Evolutionary conservation across 768 basidiomycete species (phyloP).

Genomic region (Boletus pseudopeckii): DNA sequence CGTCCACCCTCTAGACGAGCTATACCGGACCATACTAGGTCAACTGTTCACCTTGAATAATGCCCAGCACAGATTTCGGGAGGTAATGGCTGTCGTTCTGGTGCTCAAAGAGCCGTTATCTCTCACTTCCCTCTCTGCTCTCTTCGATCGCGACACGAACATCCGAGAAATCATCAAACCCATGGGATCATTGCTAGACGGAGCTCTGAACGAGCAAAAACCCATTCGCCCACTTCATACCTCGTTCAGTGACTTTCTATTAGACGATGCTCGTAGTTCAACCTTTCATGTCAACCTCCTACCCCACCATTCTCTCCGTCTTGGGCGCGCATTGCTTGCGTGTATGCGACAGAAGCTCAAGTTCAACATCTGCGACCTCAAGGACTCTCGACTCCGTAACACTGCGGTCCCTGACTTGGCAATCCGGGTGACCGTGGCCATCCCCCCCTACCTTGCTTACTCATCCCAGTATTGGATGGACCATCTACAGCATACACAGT

Average conservation of each 20-base stretch:
- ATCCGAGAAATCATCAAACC: slow-evolving; percentile 17
- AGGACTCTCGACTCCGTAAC: slow-evolving; percentile 34
- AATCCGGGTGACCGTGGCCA: slow-evolving; percentile 16
- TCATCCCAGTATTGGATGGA: slow-evolving; percentile 37
- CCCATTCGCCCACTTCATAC: slow-evolving; percentile 32
- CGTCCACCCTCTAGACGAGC: slow-evolving; percentile 16
- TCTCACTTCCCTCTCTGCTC: slow-evolving; percentile 9
- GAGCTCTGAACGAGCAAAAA: slow-evolving; percentile 11
- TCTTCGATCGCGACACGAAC: slow-evolving; percentile 8
- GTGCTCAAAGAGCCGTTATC: slow-evolving; percentile 20
- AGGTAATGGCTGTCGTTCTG: slow-evolving; percentile 20
- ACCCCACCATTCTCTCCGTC: slow-evolving; percentile 8
- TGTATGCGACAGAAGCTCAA: slow-evolving; percentile 32
- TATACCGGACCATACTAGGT: slow-evolving; percentile 18
- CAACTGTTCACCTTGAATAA: slow-evolving; percentile 10
- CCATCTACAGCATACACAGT: slow-evolving; percentile 21
- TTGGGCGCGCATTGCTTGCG: slow-evolving; percentile 28
- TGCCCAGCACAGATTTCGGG: slow-evolving; percentile 13
- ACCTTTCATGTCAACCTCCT: slow-evolving; percentile 19
- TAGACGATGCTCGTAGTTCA: slow-evolving; percentile 19
- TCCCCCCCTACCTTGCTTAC: slow-evolving; percentile 34
- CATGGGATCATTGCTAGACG: slow-evolving; percentile 24
- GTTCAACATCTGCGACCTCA: slow-evolving; percentile 40
- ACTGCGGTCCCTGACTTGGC: slow-evolving; percentile 20
- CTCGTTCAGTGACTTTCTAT: slow-evolving; percentile 36